Evolutionary conservation across 495 filamentous ascomycete species (phyloP).

Genomic region (Talaromyces wortmannii): DNA sequence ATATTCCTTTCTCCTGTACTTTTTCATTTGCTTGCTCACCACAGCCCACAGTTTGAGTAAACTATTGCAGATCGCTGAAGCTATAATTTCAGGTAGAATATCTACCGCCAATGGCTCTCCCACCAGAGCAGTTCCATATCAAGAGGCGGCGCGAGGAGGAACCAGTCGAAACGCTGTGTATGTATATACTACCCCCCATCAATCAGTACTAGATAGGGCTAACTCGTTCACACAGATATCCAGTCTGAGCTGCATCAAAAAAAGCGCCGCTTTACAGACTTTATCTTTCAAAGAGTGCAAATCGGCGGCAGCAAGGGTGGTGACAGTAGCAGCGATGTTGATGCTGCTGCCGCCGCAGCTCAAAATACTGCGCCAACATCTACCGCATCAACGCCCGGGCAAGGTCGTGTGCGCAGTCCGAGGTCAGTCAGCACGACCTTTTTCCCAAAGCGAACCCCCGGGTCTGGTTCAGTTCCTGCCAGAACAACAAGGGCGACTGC

Average conservation of each 20-base stretch:
- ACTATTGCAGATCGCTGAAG: background rate
- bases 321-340: slow-evolving; percentile 6
- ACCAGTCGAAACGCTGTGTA: slow-evolving; percentile 50
- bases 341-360: slow-evolving; percentile 1
- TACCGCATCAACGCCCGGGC: slow-evolving; percentile 14
- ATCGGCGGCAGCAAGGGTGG: background rate
- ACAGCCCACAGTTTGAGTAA: background rate
- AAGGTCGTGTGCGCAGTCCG: slow-evolving; percentile 21
- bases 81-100: too few relatives aligned
- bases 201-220: slow-evolving; percentile 1
- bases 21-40: too few relatives aligned
- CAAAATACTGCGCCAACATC: slow-evolving; percentile 10
- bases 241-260: slow-evolving; percentile 37
- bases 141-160: slow-evolving; percentile 52
- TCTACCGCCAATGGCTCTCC: slow-evolving; percentile 20
- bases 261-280: slow-evolving; percentile 45
- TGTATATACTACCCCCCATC: slow-evolving; percentile 13
- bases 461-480: background rate
- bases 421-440: slow-evolving; percentile 35
- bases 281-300: slow-evolving; percentile 37
- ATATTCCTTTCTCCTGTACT: too few relatives aligned
- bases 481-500: background rate
- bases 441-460: slow-evolving; percentile 8
- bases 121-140: slow-evolving; percentile 50
- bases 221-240: slow-evolving; percentile 25